Evolutionary conservation across 148 eudicot genomes (phyloP), one percentile per base, ranked within the genome.

Genomic region (Camellia lanceoleosa): DNA sequence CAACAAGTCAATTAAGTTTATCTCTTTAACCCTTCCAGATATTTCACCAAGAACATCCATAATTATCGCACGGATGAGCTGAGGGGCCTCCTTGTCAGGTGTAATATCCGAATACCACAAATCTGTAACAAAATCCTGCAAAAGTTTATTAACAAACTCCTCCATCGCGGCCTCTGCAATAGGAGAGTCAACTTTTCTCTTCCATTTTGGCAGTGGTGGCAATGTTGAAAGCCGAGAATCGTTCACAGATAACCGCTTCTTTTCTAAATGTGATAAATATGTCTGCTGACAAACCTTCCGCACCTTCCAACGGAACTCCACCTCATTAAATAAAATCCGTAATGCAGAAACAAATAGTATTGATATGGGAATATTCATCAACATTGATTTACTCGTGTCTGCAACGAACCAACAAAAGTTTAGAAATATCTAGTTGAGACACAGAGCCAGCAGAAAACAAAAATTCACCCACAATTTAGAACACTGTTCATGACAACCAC

Each of bases 61-160:
- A 43, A 94, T 84, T 78, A 92, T 75, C 5, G 76, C 87, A 72
- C 73, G 98, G 81, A 96, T 94, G 79, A 93, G 82, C 71, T 89
- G 86, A 72, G 99, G 99, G n/a, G 94, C 98, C 87, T 96, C 97
- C 82, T 86, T 90, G 89, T 96, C 99, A 43, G 98, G 95, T 11
- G 99, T 92, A 69, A 96, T 96, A 76, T 86, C 91, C 23, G 98
- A 87, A 84, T 93, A 96, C 99, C 99, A 96, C 83, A 96, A 85
- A 82, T 96, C 94, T 19, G 82, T 74, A 49, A 94, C 99, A 87
- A 96, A 96, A 85, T 96, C 99, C 58, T 90, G 89, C 86, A 96
- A 87, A 78, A 96, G 80, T 83, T 86, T 92, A 84, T 86, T 76
- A 42, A 94, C 83, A 78, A 94, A 96, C 70, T 94, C 97, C 82